Percentiles rank a stretch among this genome's conserved stretches.
Evolutionary conservation across 2,329 filamentous ascomycete species (phyloP).

Genomic region (Aspergillus sp.): DNA sequence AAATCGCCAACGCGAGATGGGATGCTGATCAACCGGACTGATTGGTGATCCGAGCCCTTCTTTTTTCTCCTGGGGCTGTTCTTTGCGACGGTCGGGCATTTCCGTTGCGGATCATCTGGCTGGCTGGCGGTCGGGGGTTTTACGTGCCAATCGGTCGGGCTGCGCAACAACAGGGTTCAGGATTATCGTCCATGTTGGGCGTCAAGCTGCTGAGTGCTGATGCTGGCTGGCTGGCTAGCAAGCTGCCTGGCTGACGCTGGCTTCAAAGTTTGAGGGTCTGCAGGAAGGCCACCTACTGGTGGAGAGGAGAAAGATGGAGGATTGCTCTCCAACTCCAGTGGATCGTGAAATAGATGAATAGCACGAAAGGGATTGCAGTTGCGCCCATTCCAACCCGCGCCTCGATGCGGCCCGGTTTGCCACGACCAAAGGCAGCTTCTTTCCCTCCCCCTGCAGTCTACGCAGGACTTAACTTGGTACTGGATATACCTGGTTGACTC

Average conservation of each 20-base stretch:
- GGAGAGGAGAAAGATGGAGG: background rate
- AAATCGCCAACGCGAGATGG: conserved; percentile 17
- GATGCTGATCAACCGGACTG: conserved; percentile 14
- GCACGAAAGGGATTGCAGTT: background rate
- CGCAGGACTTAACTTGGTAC: too few species aligned
- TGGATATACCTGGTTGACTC: too few species aligned
- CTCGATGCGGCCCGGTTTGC: conserved; percentile 1
- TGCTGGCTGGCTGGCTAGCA: background rate
- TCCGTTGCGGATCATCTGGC: conserved; percentile 36
- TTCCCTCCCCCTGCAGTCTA: background rate
- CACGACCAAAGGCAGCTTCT: conserved; percentile 11
- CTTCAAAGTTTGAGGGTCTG: background rate
- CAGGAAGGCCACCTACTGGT: background rate
- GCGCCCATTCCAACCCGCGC: conserved; percentile 2
- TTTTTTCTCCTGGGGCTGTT: conserved; percentile 13
- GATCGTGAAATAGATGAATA: background rate
- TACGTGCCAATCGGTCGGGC: conserved; percentile 30
- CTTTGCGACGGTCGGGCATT: conserved; percentile 29
- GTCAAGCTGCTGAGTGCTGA: conserved; percentile 12
- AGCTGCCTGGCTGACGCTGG: too few species aligned
- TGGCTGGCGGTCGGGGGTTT: conserved; percentile 31
- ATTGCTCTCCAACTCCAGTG: too few species aligned
- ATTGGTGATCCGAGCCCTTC: conserved; percentile 17
- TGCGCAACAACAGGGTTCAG: conserved; percentile 3
- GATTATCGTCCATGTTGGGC: conserved; percentile 26